Evolutionary conservation across 805 yeast genomes (phyloP), one percentile per base, ranked within the genome.

Genomic region (Yarrowia bubula): DNA sequence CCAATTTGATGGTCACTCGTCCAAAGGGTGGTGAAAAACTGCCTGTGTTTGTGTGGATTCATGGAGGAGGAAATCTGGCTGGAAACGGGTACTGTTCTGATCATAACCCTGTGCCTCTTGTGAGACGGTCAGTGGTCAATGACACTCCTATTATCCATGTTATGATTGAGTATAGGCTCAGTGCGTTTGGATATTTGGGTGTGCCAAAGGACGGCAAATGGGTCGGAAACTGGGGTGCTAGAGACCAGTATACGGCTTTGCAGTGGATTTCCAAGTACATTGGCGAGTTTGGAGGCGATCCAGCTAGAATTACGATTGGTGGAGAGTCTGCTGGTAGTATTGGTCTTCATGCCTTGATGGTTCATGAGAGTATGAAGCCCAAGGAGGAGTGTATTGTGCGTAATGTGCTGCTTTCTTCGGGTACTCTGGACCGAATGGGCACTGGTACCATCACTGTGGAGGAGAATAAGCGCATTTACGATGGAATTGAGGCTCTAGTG

Each of bases 281-380:
- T 65, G 65, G 65, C n/a, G 70, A 77, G 51, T 80, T 82, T 70
- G 84, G 84, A 32, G 85, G 85, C 37, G 78, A 83, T 69, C 73
- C 79, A 0, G 73, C 74, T 8, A 70, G 71, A 38, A 74, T 83
- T 38, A 77, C 84, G 0, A 72, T 81, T 37, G 76, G 79, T 42
- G 85, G 86, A 11, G 74, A 81, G 50, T 76, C 81, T 32, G 83
- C 85, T 5, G 86, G 86, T 22, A 51, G 58, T 18, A 38, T 51
- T 37, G 58, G 58, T 35, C 43, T 51, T n/a, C 58, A 51, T n/a
- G 58, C 58, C 3, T 33, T 51, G 14, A 51, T 51, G 33, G 58
- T 51, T 1, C 58, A 51, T 9, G 58, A 51, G 43, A 51, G 58
- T n/a, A 37, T 22, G 33, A 51, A 51, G 10, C 58, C 58, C 43